Evolutionary conservation across 306 rosid genomes (phyloP).

Genomic region (Adenanthera pavonina): DNA sequence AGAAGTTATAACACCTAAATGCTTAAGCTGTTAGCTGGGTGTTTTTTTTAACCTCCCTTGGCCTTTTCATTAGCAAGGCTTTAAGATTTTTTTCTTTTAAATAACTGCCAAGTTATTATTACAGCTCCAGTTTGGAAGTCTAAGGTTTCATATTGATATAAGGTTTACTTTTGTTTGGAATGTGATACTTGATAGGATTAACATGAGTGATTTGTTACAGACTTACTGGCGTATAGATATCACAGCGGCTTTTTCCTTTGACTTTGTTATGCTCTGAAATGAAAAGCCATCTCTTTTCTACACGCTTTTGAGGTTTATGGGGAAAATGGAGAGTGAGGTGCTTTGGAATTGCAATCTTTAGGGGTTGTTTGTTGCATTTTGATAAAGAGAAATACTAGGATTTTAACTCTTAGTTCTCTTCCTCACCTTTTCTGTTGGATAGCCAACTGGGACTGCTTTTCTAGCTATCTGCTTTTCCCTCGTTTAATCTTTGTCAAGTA

Average conservation of each 20-base stretch:
- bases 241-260: not conserved
- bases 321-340: not conserved
- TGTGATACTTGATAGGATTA: not conserved
- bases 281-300: conserved; percentile 1
- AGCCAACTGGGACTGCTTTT: not conserved
- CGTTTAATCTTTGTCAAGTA: conserved; percentile 5
- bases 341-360: not conserved
- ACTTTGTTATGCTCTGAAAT: not conserved
- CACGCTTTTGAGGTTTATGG: not conserved
- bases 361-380: not conserved
- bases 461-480: not conserved
- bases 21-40: not conserved
- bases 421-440: not conserved
- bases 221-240: not conserved
- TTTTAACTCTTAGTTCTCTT: not conserved
- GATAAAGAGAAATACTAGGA: not conserved
- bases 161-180: not conserved
- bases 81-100: not conserved
- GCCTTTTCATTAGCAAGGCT: not conserved
- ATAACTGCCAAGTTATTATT: not conserved
- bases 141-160: not conserved
- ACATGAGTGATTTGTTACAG: not conserved
- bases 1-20: not conserved
- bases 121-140: not conserved
- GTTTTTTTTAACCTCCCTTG: not conserved